A percentile compares a stretch with the other conserved stretches of the same genome.
Evolutionary conservation across 331 rosid genomes (phyloP).

Genomic region (Pyracantha coccinea): DNA sequence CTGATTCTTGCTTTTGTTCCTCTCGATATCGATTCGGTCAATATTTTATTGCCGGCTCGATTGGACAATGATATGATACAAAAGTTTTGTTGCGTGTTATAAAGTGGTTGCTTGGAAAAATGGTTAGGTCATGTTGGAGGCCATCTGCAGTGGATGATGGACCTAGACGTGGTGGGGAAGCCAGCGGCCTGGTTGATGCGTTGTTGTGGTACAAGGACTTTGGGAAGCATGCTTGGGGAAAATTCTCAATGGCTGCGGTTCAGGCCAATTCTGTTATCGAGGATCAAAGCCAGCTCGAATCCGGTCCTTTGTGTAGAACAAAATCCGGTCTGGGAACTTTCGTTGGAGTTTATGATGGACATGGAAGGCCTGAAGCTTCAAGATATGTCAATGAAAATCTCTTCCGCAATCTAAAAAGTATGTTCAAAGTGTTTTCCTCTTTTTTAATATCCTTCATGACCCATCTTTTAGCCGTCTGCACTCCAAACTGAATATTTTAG

Average conservation of each 20-base stretch:
- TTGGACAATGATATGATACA: conserved; percentile 27
- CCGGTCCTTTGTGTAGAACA: conserved; percentile 60
- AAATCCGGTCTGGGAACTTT: conserved; percentile 60
- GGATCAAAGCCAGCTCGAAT: conserved; percentile 78
- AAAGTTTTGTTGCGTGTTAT: neutral
- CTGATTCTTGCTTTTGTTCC: neutral
- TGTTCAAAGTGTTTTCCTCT: conserved; percentile 17
- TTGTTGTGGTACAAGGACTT: conserved; percentile 82
- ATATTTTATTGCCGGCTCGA: conserved; percentile 20
- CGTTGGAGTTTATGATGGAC: conserved; percentile 82
- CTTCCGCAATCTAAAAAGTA: conserved; percentile 71
- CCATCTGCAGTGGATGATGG: conserved; percentile 46
- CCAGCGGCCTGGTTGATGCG: conserved; percentile 58
- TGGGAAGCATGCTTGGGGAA: conserved; percentile 76
- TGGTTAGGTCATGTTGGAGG: conserved; percentile 79
- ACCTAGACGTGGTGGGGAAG: conserved; percentile 21
- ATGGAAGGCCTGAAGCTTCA: conserved; percentile 81
- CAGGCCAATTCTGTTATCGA: conserved; percentile 78
- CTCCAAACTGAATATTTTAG: no score
- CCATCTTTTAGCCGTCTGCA: no score
- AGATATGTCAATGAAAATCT: conserved; percentile 61
- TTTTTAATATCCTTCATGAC: neutral
- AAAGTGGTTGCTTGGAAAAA: conserved; percentile 18
- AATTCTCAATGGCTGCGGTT: conserved; percentile 84
- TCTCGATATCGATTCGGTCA: conserved; percentile 25